Evolutionary conservation across 1,284 basidiomycete genomes (phyloP).

Genomic region (Hymenochaete sp.): DNA sequence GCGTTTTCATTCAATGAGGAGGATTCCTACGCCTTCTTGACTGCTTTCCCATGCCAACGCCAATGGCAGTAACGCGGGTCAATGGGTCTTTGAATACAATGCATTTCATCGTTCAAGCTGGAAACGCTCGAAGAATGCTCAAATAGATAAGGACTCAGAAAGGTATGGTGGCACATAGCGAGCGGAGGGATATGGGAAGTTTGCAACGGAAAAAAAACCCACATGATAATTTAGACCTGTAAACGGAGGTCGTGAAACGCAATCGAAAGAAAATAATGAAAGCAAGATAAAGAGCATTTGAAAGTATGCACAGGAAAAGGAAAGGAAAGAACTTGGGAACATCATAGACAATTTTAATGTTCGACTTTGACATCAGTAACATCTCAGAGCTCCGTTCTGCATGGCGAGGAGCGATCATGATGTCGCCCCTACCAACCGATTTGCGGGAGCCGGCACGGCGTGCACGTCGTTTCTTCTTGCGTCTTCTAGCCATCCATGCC

Average conservation of each 20-base stretch:
- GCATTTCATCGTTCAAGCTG: too few relatives aligned
- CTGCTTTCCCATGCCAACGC: too few relatives aligned
- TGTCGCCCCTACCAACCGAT: not conserved
- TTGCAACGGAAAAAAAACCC: not conserved
- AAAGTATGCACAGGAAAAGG: too few relatives aligned
- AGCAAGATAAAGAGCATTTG: too few relatives aligned
- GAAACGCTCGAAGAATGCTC: too few relatives aligned
- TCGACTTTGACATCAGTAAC: conserved; percentile 1
- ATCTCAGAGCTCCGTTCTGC: not conserved
- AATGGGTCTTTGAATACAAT: too few relatives aligned
- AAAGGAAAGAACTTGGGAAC: not conserved
- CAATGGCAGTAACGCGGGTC: too few relatives aligned
- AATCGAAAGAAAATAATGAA: too few relatives aligned
- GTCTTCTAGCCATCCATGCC: conserved; percentile 38
- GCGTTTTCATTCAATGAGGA: too few relatives aligned
- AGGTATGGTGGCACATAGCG: not conserved
- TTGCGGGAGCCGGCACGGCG: conserved; percentile 10
- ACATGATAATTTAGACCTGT: too few relatives aligned
- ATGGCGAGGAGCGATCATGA: not conserved
- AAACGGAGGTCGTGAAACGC: too few relatives aligned
- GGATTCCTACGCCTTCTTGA: too few relatives aligned
- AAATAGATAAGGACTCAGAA: not conserved
- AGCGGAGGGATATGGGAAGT: not conserved
- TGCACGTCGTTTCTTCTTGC: conserved; percentile 21
- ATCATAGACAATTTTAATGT: not conserved